Evolutionary conservation across 2,329 filamentous ascomycete species (phyloP).

Genomic region (Pestalotiopsis sp.): DNA sequence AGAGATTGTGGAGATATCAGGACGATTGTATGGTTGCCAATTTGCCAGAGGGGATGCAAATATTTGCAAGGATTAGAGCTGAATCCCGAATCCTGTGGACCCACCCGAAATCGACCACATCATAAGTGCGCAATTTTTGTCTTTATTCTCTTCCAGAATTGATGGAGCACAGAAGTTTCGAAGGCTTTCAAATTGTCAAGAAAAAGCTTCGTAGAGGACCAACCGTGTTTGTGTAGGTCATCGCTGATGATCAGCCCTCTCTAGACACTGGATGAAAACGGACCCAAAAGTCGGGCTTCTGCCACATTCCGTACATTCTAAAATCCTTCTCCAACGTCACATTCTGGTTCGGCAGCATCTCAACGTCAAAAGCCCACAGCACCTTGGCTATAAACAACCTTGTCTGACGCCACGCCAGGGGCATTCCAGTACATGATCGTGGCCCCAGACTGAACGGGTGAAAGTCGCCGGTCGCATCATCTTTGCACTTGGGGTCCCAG

Average conservation of each 20-base stretch:
- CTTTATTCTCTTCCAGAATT: no score
- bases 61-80: no score
- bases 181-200: no score
- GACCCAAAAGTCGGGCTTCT: conserved; percentile 20
- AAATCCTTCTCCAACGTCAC: conserved; percentile 20
- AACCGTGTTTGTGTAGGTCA: no score
- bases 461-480: conserved; percentile 15
- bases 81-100: no score
- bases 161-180: no score
- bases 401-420: conserved; percentile 22
- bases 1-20: no score
- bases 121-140: no score
- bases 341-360: conserved; percentile 11
- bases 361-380: conserved; percentile 23
- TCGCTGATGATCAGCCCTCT: not conserved
- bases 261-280: conserved; percentile 8
- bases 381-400: conserved; percentile 24
- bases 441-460: conserved; percentile 18
- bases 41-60: no score
- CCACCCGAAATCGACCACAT: no score
- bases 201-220: no score
- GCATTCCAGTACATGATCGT: conserved; percentile 18
- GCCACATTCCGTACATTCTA: conserved; percentile 16
- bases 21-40: no score
- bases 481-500: conserved; percentile 14